phyloP scores from a whole-genome alignment of 176 grass and related monocot genomes.

The Hordeum marinum region DNA sequence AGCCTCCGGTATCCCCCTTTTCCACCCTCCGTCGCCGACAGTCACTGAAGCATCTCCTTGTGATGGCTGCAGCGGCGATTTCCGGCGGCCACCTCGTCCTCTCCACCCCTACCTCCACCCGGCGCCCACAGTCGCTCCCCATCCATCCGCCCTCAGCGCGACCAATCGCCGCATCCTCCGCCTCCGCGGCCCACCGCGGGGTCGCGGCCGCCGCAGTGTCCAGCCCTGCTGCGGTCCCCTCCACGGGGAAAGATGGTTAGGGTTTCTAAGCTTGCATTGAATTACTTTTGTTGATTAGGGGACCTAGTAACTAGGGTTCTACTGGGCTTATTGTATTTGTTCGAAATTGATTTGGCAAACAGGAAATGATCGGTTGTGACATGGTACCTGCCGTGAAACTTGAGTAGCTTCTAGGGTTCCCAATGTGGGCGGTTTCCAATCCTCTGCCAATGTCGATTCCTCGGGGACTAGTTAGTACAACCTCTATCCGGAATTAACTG shows the following conservation, averaged over 20 bases:
- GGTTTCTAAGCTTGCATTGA: background rate
- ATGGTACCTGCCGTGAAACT: background rate
- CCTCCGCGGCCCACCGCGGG: conserved; percentile 15
- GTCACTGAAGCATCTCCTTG: background rate
- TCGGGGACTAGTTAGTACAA: background rate
- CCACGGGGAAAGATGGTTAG: conserved; percentile 30
- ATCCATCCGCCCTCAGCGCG: background rate
- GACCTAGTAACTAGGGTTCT: conserved; percentile 23
- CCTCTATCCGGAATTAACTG: too few relatives aligned
- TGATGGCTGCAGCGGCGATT: conserved; percentile 37
- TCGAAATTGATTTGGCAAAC: background rate
- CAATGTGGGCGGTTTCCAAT: background rate
- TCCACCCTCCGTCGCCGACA: background rate
- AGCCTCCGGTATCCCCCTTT: background rate
- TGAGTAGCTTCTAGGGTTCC: background rate
- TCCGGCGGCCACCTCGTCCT: conserved; percentile 28
- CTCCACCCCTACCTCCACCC: background rate
- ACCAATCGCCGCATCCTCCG: conserved; percentile 14
- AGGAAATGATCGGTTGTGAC: background rate
- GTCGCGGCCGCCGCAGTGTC: conserved; percentile 28
- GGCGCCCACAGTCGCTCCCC: background rate
- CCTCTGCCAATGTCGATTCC: background rate
- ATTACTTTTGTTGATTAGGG: background rate
- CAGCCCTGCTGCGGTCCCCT: conserved; percentile 4
- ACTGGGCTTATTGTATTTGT: background rate